A percentile compares a stretch with the other conserved stretches of the same genome.
These are phyloP conservation scores for Globisporangium solare DNA, from an alignment of 352 stramenopile species.

Conservation along the genomic window DNA sequence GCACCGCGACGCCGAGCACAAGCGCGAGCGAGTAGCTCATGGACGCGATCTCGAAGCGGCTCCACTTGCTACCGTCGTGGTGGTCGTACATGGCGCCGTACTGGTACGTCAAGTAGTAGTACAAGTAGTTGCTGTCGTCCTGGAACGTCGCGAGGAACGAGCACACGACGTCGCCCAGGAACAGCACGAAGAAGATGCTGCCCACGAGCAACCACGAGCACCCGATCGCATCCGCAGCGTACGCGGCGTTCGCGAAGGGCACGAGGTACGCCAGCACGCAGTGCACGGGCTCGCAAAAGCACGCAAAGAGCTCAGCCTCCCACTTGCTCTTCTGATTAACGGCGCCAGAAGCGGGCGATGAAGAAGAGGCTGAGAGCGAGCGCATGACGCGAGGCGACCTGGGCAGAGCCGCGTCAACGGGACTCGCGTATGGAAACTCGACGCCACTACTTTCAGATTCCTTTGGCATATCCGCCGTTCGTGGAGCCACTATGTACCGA, in stretches of 20 bases:
- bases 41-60: not conserved
- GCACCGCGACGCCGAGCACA: not conserved
- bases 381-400: too few species aligned
- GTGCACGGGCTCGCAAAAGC: slow-evolving; percentile 17
- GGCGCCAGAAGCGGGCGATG: too few species aligned
- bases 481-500: too few species aligned
- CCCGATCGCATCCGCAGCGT: slow-evolving; percentile 6
- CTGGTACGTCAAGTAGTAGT: slow-evolving; percentile 15
- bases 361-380: too few species aligned
- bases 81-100: slow-evolving; percentile 7
- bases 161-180: not conserved
- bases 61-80: slow-evolving; percentile 13
- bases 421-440: too few species aligned
- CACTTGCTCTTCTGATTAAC: slow-evolving; percentile 3
- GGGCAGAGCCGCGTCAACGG: too few species aligned
- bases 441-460: too few species aligned
- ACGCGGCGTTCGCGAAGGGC: slow-evolving; percentile 19
- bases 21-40: not conserved
- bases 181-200: slow-evolving; percentile 5
- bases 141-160: not conserved
- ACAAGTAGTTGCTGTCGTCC: not conserved
- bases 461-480: too few species aligned
- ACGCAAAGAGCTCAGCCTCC: slow-evolving; percentile 19
- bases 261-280: slow-evolving; percentile 19
- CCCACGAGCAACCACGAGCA: slow-evolving; percentile 8